Conservation (phyloP, 495 filamentous ascomycete genomes). For the Cercophora sp. region DNA sequence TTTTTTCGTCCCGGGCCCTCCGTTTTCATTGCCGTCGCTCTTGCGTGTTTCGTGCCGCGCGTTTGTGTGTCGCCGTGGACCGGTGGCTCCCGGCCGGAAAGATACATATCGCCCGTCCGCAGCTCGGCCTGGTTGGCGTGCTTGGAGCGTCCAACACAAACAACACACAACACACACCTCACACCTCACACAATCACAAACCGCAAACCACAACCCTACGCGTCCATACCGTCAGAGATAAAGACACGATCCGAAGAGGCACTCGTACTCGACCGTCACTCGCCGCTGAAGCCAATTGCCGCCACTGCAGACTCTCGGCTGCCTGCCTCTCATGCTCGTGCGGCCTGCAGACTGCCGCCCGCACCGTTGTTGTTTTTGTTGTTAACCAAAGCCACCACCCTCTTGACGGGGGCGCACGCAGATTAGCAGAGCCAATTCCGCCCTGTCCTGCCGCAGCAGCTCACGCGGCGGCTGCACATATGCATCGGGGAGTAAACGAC, state of each 20-base stretch:
- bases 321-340: too few species aligned
- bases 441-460: background rate
- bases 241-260: too few species aligned
- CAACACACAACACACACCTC: background rate
- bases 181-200: background rate
- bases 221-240: too few species aligned
- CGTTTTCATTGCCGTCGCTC: background rate
- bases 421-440: background rate
- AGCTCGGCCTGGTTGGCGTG: background rate
- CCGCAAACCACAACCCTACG: too few species aligned
- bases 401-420: too few species aligned
- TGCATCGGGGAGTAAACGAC: background rate
- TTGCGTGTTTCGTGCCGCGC: constrained; percentile 3
- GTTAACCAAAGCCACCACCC: too few species aligned
- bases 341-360: too few species aligned
- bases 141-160: background rate
- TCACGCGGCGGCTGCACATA: background rate
- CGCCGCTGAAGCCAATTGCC: too few species aligned
- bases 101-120: constrained; percentile 1
- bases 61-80: constrained; percentile 8
- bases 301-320: too few species aligned
- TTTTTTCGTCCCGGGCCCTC: background rate
- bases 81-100: constrained; percentile 11
- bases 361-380: too few species aligned
- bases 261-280: too few species aligned